A percentile compares a stretch with the other conserved stretches of the same genome.
These are phyloP conservation scores for Exserohilum rostratum DNA, from an alignment of 2,329 filamentous ascomycete genomes.

Conservation along the genomic window DNA sequence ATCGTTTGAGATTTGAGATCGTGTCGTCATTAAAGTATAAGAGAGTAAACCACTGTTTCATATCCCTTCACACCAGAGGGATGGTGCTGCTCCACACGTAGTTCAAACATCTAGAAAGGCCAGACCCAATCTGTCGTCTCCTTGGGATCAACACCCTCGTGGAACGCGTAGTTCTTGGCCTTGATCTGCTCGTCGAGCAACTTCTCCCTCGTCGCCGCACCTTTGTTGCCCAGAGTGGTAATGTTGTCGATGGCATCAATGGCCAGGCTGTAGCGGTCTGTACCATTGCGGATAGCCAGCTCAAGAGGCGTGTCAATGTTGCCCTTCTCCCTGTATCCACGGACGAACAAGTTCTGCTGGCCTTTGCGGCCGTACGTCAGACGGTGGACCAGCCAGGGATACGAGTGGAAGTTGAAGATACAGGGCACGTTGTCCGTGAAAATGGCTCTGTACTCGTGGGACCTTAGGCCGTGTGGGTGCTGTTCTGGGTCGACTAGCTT, in stretches of 20 bases:
- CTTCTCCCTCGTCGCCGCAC: slow-evolving; percentile 65
- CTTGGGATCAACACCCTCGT: slow-evolving; percentile 73
- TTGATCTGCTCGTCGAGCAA: slow-evolving; percentile 69
- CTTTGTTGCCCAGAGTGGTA: slow-evolving; percentile 66
- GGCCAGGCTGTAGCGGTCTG: slow-evolving; percentile 77
- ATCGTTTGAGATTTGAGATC: neutral
- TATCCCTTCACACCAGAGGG: neutral
- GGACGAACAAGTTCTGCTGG: slow-evolving; percentile 71
- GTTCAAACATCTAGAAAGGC: slow-evolving; percentile 52
- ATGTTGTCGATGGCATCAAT: slow-evolving; percentile 78
- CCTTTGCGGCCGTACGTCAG: slow-evolving; percentile 77
- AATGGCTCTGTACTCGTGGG: slow-evolving; percentile 66
- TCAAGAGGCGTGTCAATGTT: slow-evolving; percentile 84
- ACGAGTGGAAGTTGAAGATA: slow-evolving; percentile 85
- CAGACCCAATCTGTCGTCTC: slow-evolving; percentile 71
- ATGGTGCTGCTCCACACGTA: neutral
- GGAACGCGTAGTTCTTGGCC: slow-evolving; percentile 66
- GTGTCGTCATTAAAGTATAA: neutral
- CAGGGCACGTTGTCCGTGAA: slow-evolving; percentile 76
- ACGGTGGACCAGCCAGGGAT: slow-evolving; percentile 79
- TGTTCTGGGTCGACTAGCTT: slow-evolving; percentile 73
- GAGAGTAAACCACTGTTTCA: neutral
- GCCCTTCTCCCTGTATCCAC: slow-evolving; percentile 81
- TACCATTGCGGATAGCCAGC: slow-evolving; percentile 77
- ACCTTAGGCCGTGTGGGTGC: slow-evolving; percentile 72